Evolutionary conservation across 2,329 filamentous ascomycete genomes (phyloP).

Genomic region (Nemania sp.): DNA sequence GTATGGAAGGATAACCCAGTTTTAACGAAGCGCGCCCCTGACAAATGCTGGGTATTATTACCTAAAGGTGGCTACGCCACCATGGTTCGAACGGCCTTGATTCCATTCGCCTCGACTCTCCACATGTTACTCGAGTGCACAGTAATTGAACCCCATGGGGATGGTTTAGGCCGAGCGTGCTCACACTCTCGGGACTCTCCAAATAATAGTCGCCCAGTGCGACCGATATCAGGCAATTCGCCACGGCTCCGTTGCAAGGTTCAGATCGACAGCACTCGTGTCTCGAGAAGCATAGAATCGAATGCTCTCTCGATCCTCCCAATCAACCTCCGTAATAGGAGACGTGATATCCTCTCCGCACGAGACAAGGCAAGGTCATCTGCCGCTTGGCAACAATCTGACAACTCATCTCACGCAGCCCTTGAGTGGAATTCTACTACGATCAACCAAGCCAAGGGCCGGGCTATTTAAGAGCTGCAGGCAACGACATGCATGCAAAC

Average conservation of each 20-base stretch:
- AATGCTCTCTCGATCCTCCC: background rate
- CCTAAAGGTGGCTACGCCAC: no score
- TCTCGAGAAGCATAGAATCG: slow-evolving; percentile 6
- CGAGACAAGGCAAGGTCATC: slow-evolving; percentile 22
- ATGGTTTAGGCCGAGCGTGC: slow-evolving; percentile 11
- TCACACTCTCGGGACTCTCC: slow-evolving; percentile 1
- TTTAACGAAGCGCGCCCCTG: no score
- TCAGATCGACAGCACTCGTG: background rate
- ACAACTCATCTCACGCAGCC: slow-evolving; percentile 23
- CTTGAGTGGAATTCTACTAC: slow-evolving; percentile 15
- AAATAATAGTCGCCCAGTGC: slow-evolving; percentile 5
- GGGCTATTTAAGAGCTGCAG: slow-evolving; percentile 26
- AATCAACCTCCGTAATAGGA: background rate
- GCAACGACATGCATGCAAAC: slow-evolving; percentile 25
- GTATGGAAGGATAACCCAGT: no score
- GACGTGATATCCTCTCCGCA: slow-evolving; percentile 9
- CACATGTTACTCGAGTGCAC: slow-evolving; percentile 7
- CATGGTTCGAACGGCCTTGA: slow-evolving; percentile 1
- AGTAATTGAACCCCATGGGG: slow-evolving; percentile 14
- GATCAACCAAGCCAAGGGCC: slow-evolving; percentile 24
- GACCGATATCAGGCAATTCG: slow-evolving; percentile 10
- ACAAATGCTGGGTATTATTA: no score
- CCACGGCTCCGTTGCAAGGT: slow-evolving; percentile 13
- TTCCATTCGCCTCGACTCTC: slow-evolving; percentile 5
- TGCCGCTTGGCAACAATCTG: slow-evolving; percentile 19